These are phyloP conservation scores for Stylosanthes scabra DNA, from an alignment of 331 rosid genomes.

Conservation along the genomic window DNA sequence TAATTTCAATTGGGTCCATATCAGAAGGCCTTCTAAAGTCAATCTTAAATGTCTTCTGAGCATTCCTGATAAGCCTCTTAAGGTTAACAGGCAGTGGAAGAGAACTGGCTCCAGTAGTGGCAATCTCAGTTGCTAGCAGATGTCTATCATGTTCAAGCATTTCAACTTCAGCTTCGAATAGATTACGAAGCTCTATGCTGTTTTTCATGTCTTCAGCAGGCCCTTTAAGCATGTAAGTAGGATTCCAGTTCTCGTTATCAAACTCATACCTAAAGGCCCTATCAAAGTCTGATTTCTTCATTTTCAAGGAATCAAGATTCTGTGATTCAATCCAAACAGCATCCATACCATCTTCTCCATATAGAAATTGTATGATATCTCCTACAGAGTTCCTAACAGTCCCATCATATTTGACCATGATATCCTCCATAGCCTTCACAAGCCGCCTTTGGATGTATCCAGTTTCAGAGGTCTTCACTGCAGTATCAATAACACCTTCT, in stretches of 20 bases:
- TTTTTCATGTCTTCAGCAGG: constrained; percentile 94
- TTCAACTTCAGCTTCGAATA: constrained; percentile 92
- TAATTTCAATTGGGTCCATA: constrained; percentile 99
- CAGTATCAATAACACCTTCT: constrained; percentile 99
- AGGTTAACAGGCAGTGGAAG: constrained; percentile 97
- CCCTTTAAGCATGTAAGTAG: constrained; percentile 91
- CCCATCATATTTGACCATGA: constrained; percentile 99
- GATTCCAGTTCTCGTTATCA: constrained; percentile 36
- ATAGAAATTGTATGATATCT: constrained; percentile 67
- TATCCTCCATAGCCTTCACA: constrained; percentile 99
- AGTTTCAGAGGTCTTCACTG: constrained; percentile 98
- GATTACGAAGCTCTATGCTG: constrained; percentile 92
- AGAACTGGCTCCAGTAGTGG: constrained; percentile 83
- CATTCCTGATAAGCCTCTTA: constrained; percentile 98
- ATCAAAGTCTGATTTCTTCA: too few relatives aligned
- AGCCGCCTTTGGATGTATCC: constrained; percentile 98
- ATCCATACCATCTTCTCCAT: too few relatives aligned
- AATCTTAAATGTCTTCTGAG: constrained; percentile 95
- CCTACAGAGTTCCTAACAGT: constrained; percentile 97
- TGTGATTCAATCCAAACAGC: too few relatives aligned
- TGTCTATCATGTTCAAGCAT: constrained; percentile 87
- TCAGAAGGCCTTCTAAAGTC: constrained; percentile 96
- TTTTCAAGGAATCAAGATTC: too few relatives aligned
- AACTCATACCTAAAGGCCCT: too few relatives aligned
- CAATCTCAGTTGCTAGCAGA: constrained; percentile 91